Conservation (phyloP, 2,329 filamentous ascomycete species). For the Knufia fluminis region DNA sequence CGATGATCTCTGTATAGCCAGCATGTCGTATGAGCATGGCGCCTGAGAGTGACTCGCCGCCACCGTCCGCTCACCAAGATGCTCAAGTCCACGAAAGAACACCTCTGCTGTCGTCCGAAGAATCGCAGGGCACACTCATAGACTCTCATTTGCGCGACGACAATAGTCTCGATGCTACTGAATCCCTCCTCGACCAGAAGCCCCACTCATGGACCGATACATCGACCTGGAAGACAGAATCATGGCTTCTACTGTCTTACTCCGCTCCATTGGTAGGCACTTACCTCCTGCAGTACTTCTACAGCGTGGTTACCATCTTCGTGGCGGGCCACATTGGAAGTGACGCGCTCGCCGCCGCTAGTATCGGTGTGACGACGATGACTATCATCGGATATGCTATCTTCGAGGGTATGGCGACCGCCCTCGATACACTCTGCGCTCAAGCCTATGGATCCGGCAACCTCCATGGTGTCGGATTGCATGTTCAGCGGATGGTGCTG, state of each 20-base stretch:
- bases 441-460: conserved; percentile 78
- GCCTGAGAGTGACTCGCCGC: too few species aligned
- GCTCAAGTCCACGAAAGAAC: background rate
- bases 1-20: too few species aligned
- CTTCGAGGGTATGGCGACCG: conserved; percentile 65
- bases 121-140: background rate
- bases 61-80: too few species aligned
- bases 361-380: conserved; percentile 58
- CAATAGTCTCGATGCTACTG: background rate
- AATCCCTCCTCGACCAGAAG: background rate
- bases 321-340: conserved; percentile 60
- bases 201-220: background rate
- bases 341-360: conserved; percentile 51
- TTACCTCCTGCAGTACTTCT: conserved; percentile 61
- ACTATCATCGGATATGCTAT: conserved; percentile 61
- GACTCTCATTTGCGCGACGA: background rate
- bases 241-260: conserved; percentile 9
- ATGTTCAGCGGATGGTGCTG: conserved; percentile 61
- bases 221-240: conserved; percentile 12
- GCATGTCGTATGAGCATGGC: too few species aligned
- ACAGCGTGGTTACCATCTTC: conserved; percentile 61
- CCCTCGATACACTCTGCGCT: conserved; percentile 71
- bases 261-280: conserved; percentile 52
- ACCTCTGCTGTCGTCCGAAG: background rate
- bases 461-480: conserved; percentile 67